Conservation (phyloP, 2,329 filamentous ascomycete species). For the Aspergillaceae sp. region DNA sequence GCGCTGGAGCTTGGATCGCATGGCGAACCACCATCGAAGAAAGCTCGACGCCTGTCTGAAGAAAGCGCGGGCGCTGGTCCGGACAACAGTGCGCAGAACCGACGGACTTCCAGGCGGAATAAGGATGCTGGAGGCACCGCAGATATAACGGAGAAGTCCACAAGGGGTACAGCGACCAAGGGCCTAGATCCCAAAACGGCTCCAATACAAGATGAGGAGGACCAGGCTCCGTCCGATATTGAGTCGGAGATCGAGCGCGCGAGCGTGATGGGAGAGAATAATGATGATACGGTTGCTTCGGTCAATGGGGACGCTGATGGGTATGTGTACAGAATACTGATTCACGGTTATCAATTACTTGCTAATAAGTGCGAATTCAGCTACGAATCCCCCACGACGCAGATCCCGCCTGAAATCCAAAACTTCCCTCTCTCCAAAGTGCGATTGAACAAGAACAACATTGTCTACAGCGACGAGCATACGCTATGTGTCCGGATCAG, state of each 20-base stretch:
- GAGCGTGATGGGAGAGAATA: constrained; percentile 11
- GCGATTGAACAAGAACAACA: constrained; percentile 27
- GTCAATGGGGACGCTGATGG: constrained; percentile 20
- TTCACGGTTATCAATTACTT: neutral
- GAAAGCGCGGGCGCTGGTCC: constrained; percentile 5
- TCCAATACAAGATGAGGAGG: neutral
- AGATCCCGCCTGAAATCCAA: constrained; percentile 22
- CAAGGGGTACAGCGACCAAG: neutral
- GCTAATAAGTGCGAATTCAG: constrained; percentile 13
- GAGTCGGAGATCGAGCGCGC: constrained; percentile 10
- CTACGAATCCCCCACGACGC: constrained; percentile 24
- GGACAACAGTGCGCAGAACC: constrained; percentile 11
- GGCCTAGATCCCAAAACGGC: neutral
- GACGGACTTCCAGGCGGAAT: constrained; percentile 13
- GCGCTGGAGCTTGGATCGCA: constrained; percentile 10
- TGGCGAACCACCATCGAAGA: constrained; percentile 29
- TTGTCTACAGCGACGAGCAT: constrained; percentile 31
- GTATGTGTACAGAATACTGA: constrained; percentile 5
- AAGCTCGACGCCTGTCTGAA: constrained; percentile 18
- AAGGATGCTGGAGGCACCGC: constrained; percentile 3
- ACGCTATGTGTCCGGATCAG: constrained; percentile 33
- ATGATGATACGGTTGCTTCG: constrained; percentile 16
- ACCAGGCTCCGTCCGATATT: constrained; percentile 9
- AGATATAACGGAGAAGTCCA: constrained; percentile 6
- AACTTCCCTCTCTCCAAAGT: constrained; percentile 34